Evolutionary conservation across 2,329 filamentous ascomycete species (phyloP), one percentile per base, ranked within the genome.

Genomic region (Coccinonectria pachysandricola): DNA sequence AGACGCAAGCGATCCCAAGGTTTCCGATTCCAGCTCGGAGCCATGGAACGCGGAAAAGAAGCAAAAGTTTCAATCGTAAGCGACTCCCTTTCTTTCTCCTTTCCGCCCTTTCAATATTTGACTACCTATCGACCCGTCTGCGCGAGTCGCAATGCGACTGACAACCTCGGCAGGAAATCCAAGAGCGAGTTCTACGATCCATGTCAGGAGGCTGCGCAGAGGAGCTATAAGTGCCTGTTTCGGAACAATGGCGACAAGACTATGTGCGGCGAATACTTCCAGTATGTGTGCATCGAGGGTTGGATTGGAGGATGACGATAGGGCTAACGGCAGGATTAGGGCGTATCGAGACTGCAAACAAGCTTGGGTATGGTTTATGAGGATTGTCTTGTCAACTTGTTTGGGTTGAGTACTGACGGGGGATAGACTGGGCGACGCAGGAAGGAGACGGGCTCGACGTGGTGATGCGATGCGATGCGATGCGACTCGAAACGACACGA

Each of bases 191-290:
- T 80, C 60, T 85, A 83, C 53, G 91, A 98, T 47, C 91, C 91
- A 2, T 98, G 91, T 56, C 88, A 96, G 54, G 88, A 94, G 46
- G 85, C 85, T 5, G 88, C 91, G 6, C 65, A 79, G 41, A 71
- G 72, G 49, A 95, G 87, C 57, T 77, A 95, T 42, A 78, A 75
- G 53, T 98, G 91, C 49, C 61, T 98, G 49, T 79, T 86, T 51
- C 74, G 91, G 12, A 98, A 98, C 53, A 77, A 71, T 12, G 87
- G 83, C 9, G 85, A 96, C 50, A 72, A 77, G 40, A 65, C 77
- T n/a, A 81, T 96, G 80, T 98, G 91, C 52, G 68, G 70, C 39
- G 88, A 96, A 54, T 96, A 92, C 52, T 96, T 98, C 51, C 84
- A 95, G 86, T 95, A 53, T 58, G 82, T 58, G 32, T 21, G 10